Evolutionary conservation across 2,329 filamentous ascomycete species (phyloP).

Genomic region (Fusarium staphyleae): DNA sequence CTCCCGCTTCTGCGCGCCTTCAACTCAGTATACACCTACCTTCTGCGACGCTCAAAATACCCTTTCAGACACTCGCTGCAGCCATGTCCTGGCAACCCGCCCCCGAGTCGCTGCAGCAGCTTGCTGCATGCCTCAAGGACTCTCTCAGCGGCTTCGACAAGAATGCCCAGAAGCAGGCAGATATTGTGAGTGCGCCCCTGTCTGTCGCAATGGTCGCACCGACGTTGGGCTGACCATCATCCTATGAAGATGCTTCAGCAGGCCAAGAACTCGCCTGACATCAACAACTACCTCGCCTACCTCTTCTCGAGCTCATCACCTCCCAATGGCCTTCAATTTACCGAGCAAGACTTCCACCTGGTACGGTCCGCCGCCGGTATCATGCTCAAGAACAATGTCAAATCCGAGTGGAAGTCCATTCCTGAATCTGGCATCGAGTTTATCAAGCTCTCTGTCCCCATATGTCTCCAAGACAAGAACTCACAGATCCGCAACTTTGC

Average conservation of each 20-base stretch:
- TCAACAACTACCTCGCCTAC: slow-evolving; percentile 96
- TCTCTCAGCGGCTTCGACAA: slow-evolving; percentile 87
- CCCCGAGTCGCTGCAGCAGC: slow-evolving; percentile 85
- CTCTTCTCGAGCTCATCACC: slow-evolving; percentile 77
- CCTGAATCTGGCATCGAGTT: slow-evolving; percentile 75
- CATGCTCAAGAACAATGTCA: slow-evolving; percentile 95
- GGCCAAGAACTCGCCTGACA: slow-evolving; percentile 86
- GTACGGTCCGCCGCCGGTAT: slow-evolving; percentile 88
- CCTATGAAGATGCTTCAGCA: slow-evolving; percentile 82
- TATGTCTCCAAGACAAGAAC: slow-evolving; percentile 82
- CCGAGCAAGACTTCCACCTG: slow-evolving; percentile 69
- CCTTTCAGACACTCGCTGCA: slow-evolving; percentile 32
- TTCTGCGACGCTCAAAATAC: slow-evolving; percentile 28
- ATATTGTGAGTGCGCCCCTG: slow-evolving; percentile 67
- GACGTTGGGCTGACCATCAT: slow-evolving; percentile 31
- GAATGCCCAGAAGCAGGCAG: slow-evolving; percentile 84
- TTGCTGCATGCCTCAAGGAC: slow-evolving; percentile 88
- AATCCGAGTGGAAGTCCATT: slow-evolving; percentile 76
- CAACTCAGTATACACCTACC: slow-evolving; percentile 17
- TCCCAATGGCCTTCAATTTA: slow-evolving; percentile 66
- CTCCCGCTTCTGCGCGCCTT: slow-evolving; percentile 28
- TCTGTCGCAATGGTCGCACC: slow-evolving; percentile 21
- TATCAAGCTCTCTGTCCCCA: slow-evolving; percentile 79
- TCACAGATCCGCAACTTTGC: slow-evolving; percentile 86
- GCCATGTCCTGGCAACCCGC: slow-evolving; percentile 93